A percentile compares a stretch with the other conserved stretches of the same genome.
Conservation (phyloP, 2,329 filamentous ascomycete genomes). For the Aspergillus puulaauensis region DNA sequence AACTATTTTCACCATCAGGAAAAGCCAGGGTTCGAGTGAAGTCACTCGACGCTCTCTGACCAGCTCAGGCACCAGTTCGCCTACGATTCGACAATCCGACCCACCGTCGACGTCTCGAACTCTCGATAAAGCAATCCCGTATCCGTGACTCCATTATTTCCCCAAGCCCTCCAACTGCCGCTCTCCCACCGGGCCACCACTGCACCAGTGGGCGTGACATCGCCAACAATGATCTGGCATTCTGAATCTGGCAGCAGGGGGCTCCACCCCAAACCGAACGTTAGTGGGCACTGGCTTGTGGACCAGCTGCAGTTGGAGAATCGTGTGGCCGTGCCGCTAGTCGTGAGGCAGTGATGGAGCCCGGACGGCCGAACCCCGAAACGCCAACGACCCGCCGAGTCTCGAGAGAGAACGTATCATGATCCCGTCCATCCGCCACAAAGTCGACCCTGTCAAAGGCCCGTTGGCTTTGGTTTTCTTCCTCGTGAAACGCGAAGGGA, state of each 20-base stretch:
- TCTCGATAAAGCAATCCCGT: neutral
- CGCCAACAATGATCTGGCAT: neutral
- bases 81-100: constrained; percentile 1
- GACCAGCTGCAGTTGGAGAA: neutral
- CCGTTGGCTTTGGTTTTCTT: neutral
- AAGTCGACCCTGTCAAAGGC: neutral
- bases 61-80: neutral
- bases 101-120: neutral
- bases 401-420: constrained; percentile 3
- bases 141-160: no score
- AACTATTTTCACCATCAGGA: neutral
- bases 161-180: neutral
- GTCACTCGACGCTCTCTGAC: neutral
- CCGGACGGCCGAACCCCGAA: constrained; percentile 8
- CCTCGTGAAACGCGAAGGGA: neutral
- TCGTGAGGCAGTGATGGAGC: neutral
- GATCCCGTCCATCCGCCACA: constrained; percentile 2
- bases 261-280: neutral
- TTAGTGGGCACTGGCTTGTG: neutral
- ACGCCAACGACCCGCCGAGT: constrained; percentile 6
- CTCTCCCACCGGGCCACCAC: no score
- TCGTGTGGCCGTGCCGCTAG: neutral
- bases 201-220: neutral
- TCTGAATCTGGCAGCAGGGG: neutral
- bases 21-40: neutral